These are phyloP conservation scores for Scedosporium apiospermum DNA, from an alignment of 2,329 filamentous ascomycete species.

Conservation along the genomic window DNA sequence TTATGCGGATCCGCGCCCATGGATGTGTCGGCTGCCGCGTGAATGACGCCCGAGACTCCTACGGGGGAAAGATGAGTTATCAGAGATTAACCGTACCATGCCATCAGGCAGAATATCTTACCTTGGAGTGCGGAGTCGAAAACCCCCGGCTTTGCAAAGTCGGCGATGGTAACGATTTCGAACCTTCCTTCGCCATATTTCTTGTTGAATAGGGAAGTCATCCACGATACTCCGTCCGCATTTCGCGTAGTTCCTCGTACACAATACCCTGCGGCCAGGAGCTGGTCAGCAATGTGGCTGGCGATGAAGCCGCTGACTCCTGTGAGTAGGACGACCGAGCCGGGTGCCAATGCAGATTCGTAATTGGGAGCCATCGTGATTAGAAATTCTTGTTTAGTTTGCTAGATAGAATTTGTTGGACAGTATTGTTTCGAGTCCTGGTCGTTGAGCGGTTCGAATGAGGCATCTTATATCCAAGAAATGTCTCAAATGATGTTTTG, in stretches of 20 bases:
- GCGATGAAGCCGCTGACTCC: slow-evolving; percentile 32
- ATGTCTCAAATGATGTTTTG: neutral
- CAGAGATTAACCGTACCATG: rapidly evolving
- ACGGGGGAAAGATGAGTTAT: neutral
- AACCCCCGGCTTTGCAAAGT: slow-evolving; percentile 16
- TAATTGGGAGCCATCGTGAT: neutral
- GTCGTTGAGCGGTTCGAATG: neutral
- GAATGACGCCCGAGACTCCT: slow-evolving; percentile 21
- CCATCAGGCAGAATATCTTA: neutral
- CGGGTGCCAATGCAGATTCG: neutral
- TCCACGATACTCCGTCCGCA: slow-evolving; percentile 1
- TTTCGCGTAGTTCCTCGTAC: slow-evolving; percentile 29
- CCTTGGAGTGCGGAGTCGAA: slow-evolving; percentile 16
- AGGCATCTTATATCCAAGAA: neutral
- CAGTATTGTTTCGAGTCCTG: neutral
- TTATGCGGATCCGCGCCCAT: slow-evolving; percentile 25
- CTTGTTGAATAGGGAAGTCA: slow-evolving; percentile 4
- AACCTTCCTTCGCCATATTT: slow-evolving; percentile 16
- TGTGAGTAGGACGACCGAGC: slow-evolving; percentile 23
- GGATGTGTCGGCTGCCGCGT: slow-evolving; percentile 25
- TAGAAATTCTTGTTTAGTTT: neutral
- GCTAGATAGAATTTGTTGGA: neutral
- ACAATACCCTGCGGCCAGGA: slow-evolving; percentile 25
- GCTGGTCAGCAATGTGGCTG: slow-evolving; percentile 24
- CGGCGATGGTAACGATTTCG: slow-evolving; percentile 19